Evolutionary conservation across 169 alveolate species (phyloP).

Genomic region (Miamiensis avidus): DNA sequence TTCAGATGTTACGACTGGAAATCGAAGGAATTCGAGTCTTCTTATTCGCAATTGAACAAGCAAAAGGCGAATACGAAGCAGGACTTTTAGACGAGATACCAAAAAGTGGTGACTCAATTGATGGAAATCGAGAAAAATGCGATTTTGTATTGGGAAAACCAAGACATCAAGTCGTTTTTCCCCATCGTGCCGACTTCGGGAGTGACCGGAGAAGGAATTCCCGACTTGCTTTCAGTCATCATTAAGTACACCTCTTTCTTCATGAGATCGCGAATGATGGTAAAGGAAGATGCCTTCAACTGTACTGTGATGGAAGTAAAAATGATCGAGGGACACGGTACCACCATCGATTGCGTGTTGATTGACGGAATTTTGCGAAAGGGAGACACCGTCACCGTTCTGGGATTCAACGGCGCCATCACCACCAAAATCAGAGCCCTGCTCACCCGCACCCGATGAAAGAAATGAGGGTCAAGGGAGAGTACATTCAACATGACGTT

Average conservation of each 20-base stretch:
- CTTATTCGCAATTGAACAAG: conserved; percentile 79
- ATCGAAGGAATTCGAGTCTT: conserved; percentile 88
- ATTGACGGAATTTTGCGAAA: conserved; percentile 95
- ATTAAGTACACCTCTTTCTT: conserved; percentile 89
- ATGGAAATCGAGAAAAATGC: conserved; percentile 97
- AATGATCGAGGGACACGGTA: conserved; percentile 97
- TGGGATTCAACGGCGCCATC: conserved; percentile 98
- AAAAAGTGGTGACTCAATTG: conserved; percentile 82
- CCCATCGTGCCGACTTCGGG: conserved; percentile 99
- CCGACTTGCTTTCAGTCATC: conserved; percentile 94
- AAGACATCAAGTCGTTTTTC: conserved; percentile 91
- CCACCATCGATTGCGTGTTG: conserved; percentile 99
- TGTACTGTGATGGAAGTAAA: conserved; percentile 98
- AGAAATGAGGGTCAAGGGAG: conserved; percentile 99
- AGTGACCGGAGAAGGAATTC: conserved; percentile 99
- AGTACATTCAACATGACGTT: conserved; percentile 91
- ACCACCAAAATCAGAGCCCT: conserved; percentile 97
- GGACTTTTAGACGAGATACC: conserved; percentile 89
- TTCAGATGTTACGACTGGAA: conserved; percentile 94
- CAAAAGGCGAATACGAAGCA: conserved; percentile 86
- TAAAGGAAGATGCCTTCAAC: conserved; percentile 89
- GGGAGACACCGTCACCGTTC: conserved; percentile 95
- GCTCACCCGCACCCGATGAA: conserved; percentile 99
- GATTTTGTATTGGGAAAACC: conserved; percentile 95
- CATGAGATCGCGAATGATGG: conserved; percentile 86